A percentile compares a stretch with the other conserved stretches of the same genome.
Conservation (phyloP, 202 grass and related monocot genomes). For the Zoysia matrella region DNA sequence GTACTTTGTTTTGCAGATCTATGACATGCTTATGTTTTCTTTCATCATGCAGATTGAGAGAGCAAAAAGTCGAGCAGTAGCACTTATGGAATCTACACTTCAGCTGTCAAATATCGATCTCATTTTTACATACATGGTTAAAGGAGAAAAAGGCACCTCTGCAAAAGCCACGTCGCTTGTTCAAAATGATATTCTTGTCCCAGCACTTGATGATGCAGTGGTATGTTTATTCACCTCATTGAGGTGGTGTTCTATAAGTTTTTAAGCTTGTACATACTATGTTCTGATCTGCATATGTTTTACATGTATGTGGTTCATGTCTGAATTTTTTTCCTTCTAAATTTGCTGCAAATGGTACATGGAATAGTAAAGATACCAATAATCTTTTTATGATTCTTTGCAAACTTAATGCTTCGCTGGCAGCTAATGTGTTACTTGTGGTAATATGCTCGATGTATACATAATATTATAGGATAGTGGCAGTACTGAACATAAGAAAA, state of each 20-base stretch:
- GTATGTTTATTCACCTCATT: slow-evolving; percentile 40
- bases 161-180: slow-evolving; percentile 55
- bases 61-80: slow-evolving; percentile 78
- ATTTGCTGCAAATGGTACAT: not conserved
- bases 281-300: slow-evolving; percentile 17
- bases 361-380: not conserved
- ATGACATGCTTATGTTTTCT: slow-evolving; percentile 9
- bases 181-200: slow-evolving; percentile 90
- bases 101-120: slow-evolving; percentile 96
- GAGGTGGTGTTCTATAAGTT: not conserved
- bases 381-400: not conserved
- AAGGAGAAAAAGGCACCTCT: slow-evolving; percentile 63
- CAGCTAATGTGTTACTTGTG: slow-evolving; percentile 9
- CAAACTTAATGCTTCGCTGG: not conserved
- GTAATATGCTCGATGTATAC: slow-evolving; percentile 1
- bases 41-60: slow-evolving; percentile 77
- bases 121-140: slow-evolving; percentile 72
- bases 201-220: slow-evolving; percentile 70
- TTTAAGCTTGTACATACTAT: not conserved
- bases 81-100: slow-evolving; percentile 83
- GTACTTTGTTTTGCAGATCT: not conserved
- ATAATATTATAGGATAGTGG: not conserved
- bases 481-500: not conserved
- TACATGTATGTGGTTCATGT: too few species aligned
- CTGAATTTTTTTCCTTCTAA: not conserved